Base-by-base conservation (phyloP, 225 moss, liverwort and hornwort genomes). In the Marchantia polymorpha region DNA sequence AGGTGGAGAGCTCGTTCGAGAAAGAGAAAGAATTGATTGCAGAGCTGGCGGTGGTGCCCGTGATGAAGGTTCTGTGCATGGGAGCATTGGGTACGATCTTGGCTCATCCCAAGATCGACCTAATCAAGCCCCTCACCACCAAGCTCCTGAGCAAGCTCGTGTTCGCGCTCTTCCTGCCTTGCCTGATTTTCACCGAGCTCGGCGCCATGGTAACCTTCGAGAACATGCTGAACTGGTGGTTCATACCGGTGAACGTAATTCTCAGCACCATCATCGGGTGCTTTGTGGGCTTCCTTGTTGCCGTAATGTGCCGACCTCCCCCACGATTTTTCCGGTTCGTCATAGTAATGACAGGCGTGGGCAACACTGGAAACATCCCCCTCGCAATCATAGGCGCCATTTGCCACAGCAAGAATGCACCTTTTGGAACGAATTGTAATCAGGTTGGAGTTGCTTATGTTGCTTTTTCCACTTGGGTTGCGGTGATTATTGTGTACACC, bases 161-260 rank as follows among this genome's bases (percentile, higher is more conserved):
- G 14, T 97, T 97, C 54, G 91, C 94, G 25, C 91, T 97, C 72
- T 97, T 97, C 73, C 89, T 97, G 52, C 94, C 94, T 51, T 97
- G 97, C 64, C 84, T 97, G 27, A 97, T 94, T 66, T 97, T 97
- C 84, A 93, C 94, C 8, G 91, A 97, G 89, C 94, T 97, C 29
- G 97, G 97, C 10, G 86, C 81, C n/a, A 84, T 91, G 49, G 90
- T 94, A 83, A 92, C 93, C 22, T 81, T 93, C 27, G 78, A 88
- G 20, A 94, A 94, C 58, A 90, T 94, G 93, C 77, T 91, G 78
- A 60, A 84, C 6, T 97, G 97, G 97, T 97, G 97, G 94, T 97
- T 97, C 81, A 97, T 97, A 26, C 97, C 94, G 16, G 91, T 90
- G 77, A 97, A 97, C 48, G 94, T 93, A 76, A 72, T 97, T 47